Evolutionary conservation across 371 early-diverging fungal species (phyloP).

Genomic region (Nematocida minor): DNA sequence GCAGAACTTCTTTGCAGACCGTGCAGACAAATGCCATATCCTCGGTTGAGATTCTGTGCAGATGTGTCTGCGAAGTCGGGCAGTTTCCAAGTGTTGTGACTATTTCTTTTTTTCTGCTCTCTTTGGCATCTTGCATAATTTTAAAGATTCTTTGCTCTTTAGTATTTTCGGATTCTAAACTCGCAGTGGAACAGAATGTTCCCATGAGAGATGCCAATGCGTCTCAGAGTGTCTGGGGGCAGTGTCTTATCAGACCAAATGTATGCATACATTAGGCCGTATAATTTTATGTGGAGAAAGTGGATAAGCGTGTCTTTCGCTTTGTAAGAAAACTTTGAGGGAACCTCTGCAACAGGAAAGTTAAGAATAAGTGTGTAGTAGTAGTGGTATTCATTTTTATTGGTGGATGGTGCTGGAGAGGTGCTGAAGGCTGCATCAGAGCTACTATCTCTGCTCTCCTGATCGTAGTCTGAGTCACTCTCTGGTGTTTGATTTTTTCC

Average conservation of each 20-base stretch:
- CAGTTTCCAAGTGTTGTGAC: background rate
- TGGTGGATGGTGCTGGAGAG: no score
- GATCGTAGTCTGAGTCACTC: background rate
- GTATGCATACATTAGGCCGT: background rate
- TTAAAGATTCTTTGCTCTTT: constrained; percentile 1
- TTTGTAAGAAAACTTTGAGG: background rate
- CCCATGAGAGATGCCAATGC: background rate
- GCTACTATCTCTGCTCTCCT: background rate
- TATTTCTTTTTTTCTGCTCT: background rate
- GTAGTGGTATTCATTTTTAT: no score
- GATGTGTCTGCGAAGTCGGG: background rate
- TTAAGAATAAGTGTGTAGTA: background rate
- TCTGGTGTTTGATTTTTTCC: no score
- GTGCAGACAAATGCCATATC: constrained; percentile 18
- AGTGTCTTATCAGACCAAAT: background rate
- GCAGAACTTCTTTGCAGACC: constrained; percentile 35
- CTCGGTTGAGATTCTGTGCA: constrained; percentile 10
- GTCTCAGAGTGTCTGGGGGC: background rate
- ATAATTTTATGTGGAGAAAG: background rate
- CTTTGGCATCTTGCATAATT: background rate
- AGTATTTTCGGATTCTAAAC: background rate
- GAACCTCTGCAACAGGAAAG: background rate
- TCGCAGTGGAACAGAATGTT: constrained; percentile 13
- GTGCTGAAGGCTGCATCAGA: background rate
- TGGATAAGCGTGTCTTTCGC: background rate